Evolutionary conservation across 2,329 filamentous ascomycete species (phyloP), one percentile per base, ranked within the genome.

Genomic region (Geosmithia flava): DNA sequence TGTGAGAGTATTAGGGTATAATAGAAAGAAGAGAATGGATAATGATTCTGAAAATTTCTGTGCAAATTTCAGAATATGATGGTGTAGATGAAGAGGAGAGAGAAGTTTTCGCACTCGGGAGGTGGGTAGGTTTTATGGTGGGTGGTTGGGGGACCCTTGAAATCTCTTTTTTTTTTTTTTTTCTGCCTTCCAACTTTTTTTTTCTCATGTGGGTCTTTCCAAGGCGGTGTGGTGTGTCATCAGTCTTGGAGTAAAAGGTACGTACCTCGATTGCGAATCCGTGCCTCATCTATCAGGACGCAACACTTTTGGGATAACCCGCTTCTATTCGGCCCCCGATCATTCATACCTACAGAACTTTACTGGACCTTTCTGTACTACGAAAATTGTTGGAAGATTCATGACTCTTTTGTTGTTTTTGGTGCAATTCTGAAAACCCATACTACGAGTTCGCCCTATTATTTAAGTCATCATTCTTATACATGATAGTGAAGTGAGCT

Each of bases 161-260:
- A 49, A 47, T 42, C 47, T 42, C 41, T 48, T 51, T 49, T 52
- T n/a, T n/a, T n/a, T 42, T 37, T 37, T 37, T 37, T 37, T 37
- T 37, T 37, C 33, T 37, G 33, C 33, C 33, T 37, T 37, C 15
- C 6, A 37, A 37, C 33, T 50, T 60, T 62, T 63, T 60, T 48
- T 48, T 48, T 57, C 58, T 60, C 60, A 52, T 56, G 61, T 63
- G 66, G 66, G 54, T 54, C 55, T 19, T 3, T 11, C 33, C 3
- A 59, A 57, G 55, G 66, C 65, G 66, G 66, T 68, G 61, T 64
- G 49, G 23, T 27, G 23, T 27, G 8, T 8, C 23, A 27, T 4
- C n/a, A 44, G 8, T 27, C 33, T 7, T 37, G 29, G 41, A 29
- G n/a, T n/a, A 29, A 42, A 44, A 39, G 48, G 53, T 52, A 51